Percentiles rank a stretch among this genome's conserved stretches.
phyloP scores from a whole-genome alignment of 257 asterid genomes.

The Cruciata laevipes region DNA sequence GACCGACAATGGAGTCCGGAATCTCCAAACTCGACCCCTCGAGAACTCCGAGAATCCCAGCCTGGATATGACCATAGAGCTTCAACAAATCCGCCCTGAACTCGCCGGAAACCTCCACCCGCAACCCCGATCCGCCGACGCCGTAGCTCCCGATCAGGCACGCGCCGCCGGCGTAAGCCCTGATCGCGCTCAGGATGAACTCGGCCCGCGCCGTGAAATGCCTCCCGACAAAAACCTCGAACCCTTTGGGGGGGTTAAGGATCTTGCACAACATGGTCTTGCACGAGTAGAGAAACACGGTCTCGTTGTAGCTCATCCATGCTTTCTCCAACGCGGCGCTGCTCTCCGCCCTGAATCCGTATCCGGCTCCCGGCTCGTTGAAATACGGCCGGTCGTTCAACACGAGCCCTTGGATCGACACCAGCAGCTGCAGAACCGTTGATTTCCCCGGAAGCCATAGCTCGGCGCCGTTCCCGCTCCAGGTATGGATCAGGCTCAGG shows the following conservation, averaged over 20 bases:
- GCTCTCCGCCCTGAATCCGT: not conserved
- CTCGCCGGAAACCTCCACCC: not conserved
- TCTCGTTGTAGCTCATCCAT: conserved; percentile 28
- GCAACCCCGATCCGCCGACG: not conserved
- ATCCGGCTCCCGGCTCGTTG: conserved; percentile 38
- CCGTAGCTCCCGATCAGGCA: conserved; percentile 14
- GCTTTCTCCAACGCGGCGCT: not conserved
- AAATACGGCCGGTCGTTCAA: conserved; percentile 45
- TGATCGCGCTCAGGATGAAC: conserved; percentile 23
- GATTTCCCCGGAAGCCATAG: conserved; percentile 32
- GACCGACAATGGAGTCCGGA: not conserved
- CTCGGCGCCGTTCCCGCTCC: conserved; percentile 25
- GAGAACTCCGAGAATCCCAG: not conserved
- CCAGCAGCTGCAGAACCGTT: conserved; percentile 46
- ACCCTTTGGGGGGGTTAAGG: conserved; percentile 34
- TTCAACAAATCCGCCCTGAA: not conserved
- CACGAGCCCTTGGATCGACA: conserved; percentile 64
- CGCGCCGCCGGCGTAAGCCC: conserved; percentile 21
- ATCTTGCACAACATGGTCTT: conserved; percentile 31
- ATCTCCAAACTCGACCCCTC: not conserved
- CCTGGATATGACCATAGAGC: not conserved
- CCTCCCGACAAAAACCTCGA: conserved; percentile 30
- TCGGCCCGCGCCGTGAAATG: conserved; percentile 26
- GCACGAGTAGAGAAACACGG: conserved; percentile 31
- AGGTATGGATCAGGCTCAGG: conserved; percentile 50